Base-by-base conservation (phyloP, 331 rosid species). In the Rosa hybrid region DNA sequence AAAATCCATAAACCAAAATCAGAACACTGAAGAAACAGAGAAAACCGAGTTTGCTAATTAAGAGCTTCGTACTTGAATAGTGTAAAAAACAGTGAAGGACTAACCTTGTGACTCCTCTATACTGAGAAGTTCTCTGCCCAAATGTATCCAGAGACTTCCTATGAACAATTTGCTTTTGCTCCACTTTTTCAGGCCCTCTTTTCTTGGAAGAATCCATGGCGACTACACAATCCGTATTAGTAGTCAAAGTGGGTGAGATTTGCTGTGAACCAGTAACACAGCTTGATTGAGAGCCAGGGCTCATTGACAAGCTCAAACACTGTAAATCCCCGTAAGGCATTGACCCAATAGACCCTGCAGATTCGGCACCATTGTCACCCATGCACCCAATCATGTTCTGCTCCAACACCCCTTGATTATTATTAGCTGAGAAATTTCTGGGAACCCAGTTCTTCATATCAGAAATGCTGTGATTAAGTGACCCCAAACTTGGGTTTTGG, bases 51-150 rank as follows among this genome's bases (percentile, higher is more conserved):
- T 34, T 30, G 63, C 3, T 64, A 77, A 30, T 1, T 20, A 12
- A 0, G 8, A 25, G 34, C 46, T 45, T 27, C 63, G 20, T 21
- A 75, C 45, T 30, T 25, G 10, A 1, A 25, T 8, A 6, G 18
- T 45, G 25, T 46, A 46, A 11, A 2, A 64, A 13, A 64, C 3
- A 70, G 23, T 50, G 59, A 72, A 78, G 27, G 68, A 81, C 84
- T 0, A 77, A 94, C 98, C 97, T 92, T 82, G 98, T 94, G 70
- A 94, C 98, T 77, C 98, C 98, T 80, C 98, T 87, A 71, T 91
- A 94, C 69, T 94, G 98, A 0, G 98, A 94, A 53, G 98, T 94
- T 88, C 98, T 90, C 82, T 94, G 98, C 13, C 98, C 98, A 86
- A 94, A 94, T 20, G 98, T 92, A 60, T 94, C 98, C 42, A 92